Evolutionary conservation across 345 rosid species (phyloP).

Genomic region (Schrenkiella parvula): DNA sequence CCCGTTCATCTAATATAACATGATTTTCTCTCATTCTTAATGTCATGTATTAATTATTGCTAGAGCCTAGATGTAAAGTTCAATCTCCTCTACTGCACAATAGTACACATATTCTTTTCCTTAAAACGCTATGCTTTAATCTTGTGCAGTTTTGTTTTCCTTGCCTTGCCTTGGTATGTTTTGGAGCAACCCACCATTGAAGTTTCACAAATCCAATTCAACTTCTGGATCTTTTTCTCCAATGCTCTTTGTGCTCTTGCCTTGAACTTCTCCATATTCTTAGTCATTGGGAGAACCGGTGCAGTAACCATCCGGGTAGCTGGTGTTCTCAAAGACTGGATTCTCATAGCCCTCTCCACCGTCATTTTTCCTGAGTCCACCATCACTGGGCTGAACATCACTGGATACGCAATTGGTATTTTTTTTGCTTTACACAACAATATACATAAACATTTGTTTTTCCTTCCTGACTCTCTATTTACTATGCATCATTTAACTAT

Average conservation of each 20-base stretch:
- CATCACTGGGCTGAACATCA: slow-evolving; percentile 88
- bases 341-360: slow-evolving; percentile 89
- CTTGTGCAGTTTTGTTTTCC: slow-evolving; percentile 81
- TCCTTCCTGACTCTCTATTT: not conserved
- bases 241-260: slow-evolving; percentile 92
- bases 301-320: slow-evolving; percentile 95
- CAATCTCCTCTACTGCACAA: not conserved
- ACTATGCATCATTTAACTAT: not conserved
- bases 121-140: not conserved
- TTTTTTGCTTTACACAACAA: slow-evolving; percentile 8
- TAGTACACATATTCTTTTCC: not conserved
- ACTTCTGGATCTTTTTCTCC: slow-evolving; percentile 96
- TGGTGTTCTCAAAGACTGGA: slow-evolving; percentile 97
- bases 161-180: slow-evolving; percentile 87
- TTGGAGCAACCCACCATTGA: slow-evolving; percentile 83
- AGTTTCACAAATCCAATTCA: slow-evolving; percentile 82
- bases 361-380: slow-evolving; percentile 88
- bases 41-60: not conserved
- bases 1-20: not conserved
- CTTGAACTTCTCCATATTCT: slow-evolving; percentile 83
- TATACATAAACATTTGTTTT: not conserved
- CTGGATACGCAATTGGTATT: slow-evolving; percentile 90
- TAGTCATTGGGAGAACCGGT: slow-evolving; percentile 94
- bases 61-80: not conserved
- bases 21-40: not conserved